Conservation (phyloP, 495 filamentous ascomycete species). For the Talaromyces nanjingensis region DNA sequence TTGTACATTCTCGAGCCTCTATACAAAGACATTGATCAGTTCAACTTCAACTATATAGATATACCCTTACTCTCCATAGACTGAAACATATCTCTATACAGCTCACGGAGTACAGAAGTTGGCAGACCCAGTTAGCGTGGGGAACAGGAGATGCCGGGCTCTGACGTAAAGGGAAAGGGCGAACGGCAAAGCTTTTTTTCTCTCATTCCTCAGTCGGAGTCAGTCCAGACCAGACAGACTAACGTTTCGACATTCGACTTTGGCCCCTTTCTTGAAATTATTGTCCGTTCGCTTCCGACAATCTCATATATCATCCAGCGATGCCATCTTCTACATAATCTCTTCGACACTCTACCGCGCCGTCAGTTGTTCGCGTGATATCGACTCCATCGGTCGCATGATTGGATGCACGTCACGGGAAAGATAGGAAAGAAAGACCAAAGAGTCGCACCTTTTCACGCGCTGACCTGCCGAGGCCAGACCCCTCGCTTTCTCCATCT, state of each 20-base stretch:
- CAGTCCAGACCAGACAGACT: not conserved
- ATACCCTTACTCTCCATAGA: not conserved
- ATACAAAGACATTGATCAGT: not conserved
- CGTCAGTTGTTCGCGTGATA: not conserved
- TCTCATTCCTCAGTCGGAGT: not conserved
- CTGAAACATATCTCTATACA: not conserved
- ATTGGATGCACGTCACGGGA: constrained; percentile 6
- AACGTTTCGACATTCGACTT: not conserved
- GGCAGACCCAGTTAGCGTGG: not conserved
- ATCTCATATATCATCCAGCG: not conserved
- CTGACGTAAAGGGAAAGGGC: constrained; percentile 2
- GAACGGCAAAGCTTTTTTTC: constrained; percentile 3
- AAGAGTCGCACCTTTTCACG: constrained; percentile 4
- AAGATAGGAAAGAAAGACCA: constrained; percentile 8
- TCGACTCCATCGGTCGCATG: constrained; percentile 3
- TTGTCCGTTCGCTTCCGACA: not conserved
- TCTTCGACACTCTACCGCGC: not conserved
- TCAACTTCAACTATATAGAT: not conserved
- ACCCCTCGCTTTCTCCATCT: not conserved
- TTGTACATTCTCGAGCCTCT: not conserved
- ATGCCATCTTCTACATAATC: not conserved
- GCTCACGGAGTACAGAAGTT: not conserved
- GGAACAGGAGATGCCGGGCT: not conserved
- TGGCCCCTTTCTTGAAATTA: not conserved
- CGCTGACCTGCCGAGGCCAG: constrained; percentile 4